Conservation (phyloP, 768 basidiomycete genomes). For the Termitomyces sp. region DNA sequence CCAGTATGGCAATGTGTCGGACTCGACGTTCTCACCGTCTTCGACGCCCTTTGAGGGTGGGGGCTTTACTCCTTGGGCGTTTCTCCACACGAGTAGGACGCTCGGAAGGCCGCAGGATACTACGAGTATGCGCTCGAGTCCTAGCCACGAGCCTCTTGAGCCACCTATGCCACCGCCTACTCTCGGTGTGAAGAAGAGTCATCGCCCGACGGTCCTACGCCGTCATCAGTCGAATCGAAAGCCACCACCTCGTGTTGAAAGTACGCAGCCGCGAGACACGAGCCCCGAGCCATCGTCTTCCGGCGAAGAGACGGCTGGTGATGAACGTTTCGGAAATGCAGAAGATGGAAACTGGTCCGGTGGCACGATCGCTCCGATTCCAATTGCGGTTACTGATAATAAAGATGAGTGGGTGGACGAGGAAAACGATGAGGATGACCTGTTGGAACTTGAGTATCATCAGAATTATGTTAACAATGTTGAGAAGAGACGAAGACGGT, state of each 20-base stretch:
- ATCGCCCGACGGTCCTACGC: slow-evolving; percentile 18
- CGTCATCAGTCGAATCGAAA: slow-evolving; percentile 37
- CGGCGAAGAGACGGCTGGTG: slow-evolving; percentile 79
- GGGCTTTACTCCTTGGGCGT: slow-evolving; percentile 72
- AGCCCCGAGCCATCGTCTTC: slow-evolving; percentile 74
- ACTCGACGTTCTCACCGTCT: slow-evolving; percentile 76
- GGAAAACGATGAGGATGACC: slow-evolving; percentile 67
- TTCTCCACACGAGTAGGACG: slow-evolving; percentile 53
- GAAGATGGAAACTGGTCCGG: slow-evolving; percentile 39
- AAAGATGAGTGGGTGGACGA: slow-evolving; percentile 71
- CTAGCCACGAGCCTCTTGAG: slow-evolving; percentile 62
- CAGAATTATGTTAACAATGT: slow-evolving; percentile 63
- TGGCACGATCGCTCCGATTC: slow-evolving; percentile 18
- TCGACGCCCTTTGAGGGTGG: slow-evolving; percentile 68
- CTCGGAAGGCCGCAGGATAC: slow-evolving; percentile 42
- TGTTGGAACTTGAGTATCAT: slow-evolving; percentile 76
- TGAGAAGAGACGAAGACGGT: slow-evolving; percentile 66
- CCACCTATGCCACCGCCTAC: slow-evolving; percentile 50
- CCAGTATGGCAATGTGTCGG: slow-evolving; percentile 51
- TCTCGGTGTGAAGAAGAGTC: slow-evolving; percentile 41
- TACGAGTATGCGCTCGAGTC: slow-evolving; percentile 68
- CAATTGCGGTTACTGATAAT: slow-evolving; percentile 33
- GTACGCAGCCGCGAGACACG: slow-evolving; percentile 79
- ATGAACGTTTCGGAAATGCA: slow-evolving; percentile 38
- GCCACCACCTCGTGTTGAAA: slow-evolving; percentile 76